Conservation (phyloP, 495 filamentous ascomycete species). For the Hyaloscypha hepaticicola region DNA sequence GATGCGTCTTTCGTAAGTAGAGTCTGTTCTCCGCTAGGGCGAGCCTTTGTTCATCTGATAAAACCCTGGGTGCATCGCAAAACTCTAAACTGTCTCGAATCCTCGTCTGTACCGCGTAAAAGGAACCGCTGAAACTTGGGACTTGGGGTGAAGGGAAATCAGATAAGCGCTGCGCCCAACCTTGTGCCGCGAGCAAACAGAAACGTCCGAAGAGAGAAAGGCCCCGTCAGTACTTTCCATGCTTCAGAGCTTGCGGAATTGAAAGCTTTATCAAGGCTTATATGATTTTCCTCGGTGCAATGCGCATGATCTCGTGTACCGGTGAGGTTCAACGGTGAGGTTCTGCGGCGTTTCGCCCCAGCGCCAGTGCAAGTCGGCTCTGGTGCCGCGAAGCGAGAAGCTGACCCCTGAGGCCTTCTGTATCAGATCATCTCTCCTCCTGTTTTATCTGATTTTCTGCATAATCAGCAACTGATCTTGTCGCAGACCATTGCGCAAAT, state of each 20-base stretch:
- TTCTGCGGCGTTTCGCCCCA: slow-evolving; percentile 5
- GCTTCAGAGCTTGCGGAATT: background rate
- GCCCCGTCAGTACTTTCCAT: background rate
- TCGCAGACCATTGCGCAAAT: slow-evolving; percentile 12
- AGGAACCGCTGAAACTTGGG: background rate
- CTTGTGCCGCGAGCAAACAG: background rate
- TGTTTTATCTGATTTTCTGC: slow-evolving; percentile 27
- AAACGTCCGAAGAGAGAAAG: background rate
- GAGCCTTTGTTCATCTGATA: slow-evolving; percentile 10
- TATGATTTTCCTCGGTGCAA: background rate
- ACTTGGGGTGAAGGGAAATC: slow-evolving; percentile 9
- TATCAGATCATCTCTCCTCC: slow-evolving; percentile 28
- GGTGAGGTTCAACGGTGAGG: background rate
- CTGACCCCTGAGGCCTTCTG: background rate
- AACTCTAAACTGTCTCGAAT: slow-evolving; percentile 7
- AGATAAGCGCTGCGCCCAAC: slow-evolving; percentile 15
- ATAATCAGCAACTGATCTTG: slow-evolving; percentile 25
- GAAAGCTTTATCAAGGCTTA: background rate
- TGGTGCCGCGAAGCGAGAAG: slow-evolving; percentile 20
- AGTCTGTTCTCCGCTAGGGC: background rate
- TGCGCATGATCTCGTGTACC: slow-evolving; percentile 1
- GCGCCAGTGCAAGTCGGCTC: slow-evolving; percentile 1
- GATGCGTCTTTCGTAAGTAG: background rate
- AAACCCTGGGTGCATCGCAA: background rate
- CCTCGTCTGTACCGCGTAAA: background rate